Evolutionary conservation across 306 rosid species (phyloP).

Genomic region (Casuarina cunninghamiana): DNA sequence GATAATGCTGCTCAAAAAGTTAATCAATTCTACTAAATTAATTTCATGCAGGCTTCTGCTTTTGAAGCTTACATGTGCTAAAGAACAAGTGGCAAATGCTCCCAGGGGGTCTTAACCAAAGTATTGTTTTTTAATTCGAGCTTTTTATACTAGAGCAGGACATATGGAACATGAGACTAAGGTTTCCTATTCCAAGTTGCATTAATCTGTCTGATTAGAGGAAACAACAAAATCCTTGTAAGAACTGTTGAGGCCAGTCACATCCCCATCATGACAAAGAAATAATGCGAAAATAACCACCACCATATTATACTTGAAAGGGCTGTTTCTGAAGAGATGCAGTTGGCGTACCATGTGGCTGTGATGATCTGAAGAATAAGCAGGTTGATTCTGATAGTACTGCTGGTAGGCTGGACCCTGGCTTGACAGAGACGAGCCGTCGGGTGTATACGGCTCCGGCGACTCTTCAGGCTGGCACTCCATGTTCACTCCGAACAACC

Average conservation of each 20-base stretch:
- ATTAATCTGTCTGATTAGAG: constrained; percentile 39
- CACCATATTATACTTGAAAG: neutral
- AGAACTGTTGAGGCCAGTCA: neutral
- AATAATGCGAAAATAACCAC: no score
- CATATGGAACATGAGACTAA: neutral
- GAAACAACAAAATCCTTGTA: constrained; percentile 30
- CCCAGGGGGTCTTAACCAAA: neutral
- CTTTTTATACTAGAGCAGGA: neutral
- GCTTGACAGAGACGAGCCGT: constrained; percentile 44
- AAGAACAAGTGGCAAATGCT: neutral
- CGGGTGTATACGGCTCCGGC: constrained; percentile 55
- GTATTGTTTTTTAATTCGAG: neutral
- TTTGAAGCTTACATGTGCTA: neutral
- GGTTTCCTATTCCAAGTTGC: neutral
- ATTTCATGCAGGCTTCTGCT: neutral
- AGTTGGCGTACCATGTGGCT: constrained; percentile 60
- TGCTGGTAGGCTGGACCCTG: constrained; percentile 42
- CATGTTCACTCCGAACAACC: constrained; percentile 93
- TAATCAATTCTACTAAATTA: neutral
- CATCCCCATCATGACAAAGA: no score
- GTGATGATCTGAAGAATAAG: constrained; percentile 35
- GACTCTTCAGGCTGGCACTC: constrained; percentile 64
- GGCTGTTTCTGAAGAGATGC: neutral
- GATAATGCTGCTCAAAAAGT: neutral
- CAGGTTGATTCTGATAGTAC: constrained; percentile 30